Percentiles rank a stretch among this genome's conserved stretches.
Conservation (phyloP, 306 rosid genomes). For the Malus sylvestris region DNA sequence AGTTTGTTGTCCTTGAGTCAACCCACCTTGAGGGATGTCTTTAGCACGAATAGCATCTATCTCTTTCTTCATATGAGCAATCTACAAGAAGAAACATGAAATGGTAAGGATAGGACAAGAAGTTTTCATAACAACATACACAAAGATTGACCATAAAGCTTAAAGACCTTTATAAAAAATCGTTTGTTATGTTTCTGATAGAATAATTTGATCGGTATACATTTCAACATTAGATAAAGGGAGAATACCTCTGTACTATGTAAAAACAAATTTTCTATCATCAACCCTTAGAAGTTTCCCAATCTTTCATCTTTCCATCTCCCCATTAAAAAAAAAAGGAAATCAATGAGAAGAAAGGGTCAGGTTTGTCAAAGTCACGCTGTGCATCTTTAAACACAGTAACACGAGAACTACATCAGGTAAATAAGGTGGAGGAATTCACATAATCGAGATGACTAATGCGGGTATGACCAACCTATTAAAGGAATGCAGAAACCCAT, state of each 20-base stretch:
- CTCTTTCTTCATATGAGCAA: slow-evolving; percentile 91
- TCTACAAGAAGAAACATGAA: slow-evolving; percentile 35
- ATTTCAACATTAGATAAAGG: background rate
- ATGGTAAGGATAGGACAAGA: slow-evolving; percentile 7
- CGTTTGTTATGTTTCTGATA: background rate
- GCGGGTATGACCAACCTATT: background rate
- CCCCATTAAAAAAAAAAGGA: background rate
- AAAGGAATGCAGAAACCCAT: background rate
- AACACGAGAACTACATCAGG: background rate
- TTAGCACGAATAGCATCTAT: slow-evolving; percentile 89
- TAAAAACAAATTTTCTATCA: background rate
- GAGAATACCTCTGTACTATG: background rate
- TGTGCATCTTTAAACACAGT: background rate
- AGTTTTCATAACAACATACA: background rate
- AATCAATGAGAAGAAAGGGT: background rate
- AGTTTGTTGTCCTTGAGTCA: slow-evolving; percentile 95
- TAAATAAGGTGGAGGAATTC: background rate
- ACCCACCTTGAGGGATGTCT: slow-evolving; percentile 94
- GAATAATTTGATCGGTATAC: background rate
- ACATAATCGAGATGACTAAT: background rate
- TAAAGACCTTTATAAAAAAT: background rate
- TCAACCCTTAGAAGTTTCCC: background rate
- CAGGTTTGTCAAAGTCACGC: background rate
- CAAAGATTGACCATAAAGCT: background rate
- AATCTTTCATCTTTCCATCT: background rate